phyloP scores from a whole-genome alignment of 2,329 filamentous ascomycete species.

The Xenoacremonium recifei region DNA sequence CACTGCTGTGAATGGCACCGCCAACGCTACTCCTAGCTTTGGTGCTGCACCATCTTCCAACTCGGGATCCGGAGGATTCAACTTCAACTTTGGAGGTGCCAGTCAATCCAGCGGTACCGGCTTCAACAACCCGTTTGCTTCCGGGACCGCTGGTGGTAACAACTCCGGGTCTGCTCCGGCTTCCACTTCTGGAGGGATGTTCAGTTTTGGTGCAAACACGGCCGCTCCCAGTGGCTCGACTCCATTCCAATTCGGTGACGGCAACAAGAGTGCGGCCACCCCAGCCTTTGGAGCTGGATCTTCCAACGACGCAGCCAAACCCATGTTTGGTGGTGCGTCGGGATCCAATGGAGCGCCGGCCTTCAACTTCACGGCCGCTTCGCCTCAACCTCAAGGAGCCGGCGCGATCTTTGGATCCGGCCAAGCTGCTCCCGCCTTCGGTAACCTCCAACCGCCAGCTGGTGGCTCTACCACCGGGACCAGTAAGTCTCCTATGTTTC shows the following conservation, averaged over 20 bases:
- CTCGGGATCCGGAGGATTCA: slow-evolving; percentile 21
- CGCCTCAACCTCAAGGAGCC: slow-evolving; percentile 27
- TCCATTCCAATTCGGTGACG: slow-evolving; percentile 39
- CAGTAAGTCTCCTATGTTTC: slow-evolving; percentile 45
- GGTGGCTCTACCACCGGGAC: slow-evolving; percentile 46
- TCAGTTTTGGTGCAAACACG: slow-evolving; percentile 37
- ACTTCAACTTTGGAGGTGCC: slow-evolving; percentile 32
- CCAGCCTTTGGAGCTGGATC: slow-evolving; percentile 28
- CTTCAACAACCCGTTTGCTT: slow-evolving; percentile 42
- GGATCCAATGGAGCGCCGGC: slow-evolving; percentile 28
- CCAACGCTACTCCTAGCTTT: slow-evolving; percentile 36
- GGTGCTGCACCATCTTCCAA: slow-evolving; percentile 28
- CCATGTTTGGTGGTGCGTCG: slow-evolving; percentile 31
- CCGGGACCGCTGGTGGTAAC: slow-evolving; percentile 24
- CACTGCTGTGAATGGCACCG: slow-evolving; percentile 18
- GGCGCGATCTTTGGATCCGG: slow-evolving; percentile 33
- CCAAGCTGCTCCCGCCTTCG: slow-evolving; percentile 34
- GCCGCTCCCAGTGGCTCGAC: slow-evolving; percentile 25
- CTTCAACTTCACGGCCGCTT: slow-evolving; percentile 40
- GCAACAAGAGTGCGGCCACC: slow-evolving; percentile 20
- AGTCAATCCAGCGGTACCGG: slow-evolving; percentile 21
- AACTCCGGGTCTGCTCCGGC: slow-evolving; percentile 18
- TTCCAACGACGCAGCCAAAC: slow-evolving; percentile 16
- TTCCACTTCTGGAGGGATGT: slow-evolving; percentile 30
- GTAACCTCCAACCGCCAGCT: slow-evolving; percentile 40